Conservation (phyloP, 768 basidiomycete species). For the Tulasnella sp. region DNA sequence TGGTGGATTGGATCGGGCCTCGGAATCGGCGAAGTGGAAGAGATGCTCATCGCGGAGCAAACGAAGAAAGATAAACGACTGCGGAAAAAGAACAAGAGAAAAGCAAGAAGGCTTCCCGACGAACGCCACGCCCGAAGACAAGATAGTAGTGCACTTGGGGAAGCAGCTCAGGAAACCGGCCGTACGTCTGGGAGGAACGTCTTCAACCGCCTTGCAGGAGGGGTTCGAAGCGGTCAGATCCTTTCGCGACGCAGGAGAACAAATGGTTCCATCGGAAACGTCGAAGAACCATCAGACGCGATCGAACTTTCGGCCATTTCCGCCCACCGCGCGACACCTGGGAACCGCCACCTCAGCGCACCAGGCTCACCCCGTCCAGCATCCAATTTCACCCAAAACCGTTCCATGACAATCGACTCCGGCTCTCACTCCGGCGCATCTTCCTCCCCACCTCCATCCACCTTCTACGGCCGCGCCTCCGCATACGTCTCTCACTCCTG, state of each 20-base stretch:
- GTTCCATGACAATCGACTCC: constrained; percentile 9
- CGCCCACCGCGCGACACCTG: background rate
- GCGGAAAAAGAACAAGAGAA: background rate
- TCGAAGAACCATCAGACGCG: background rate
- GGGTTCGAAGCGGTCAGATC: background rate
- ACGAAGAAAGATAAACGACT: constrained; percentile 18
- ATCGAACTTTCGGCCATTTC: constrained; percentile 5
- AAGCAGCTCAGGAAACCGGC: constrained; percentile 43
- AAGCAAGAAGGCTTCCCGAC: constrained; percentile 15
- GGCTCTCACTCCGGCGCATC: constrained; percentile 21
- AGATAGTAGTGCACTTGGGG: constrained; percentile 36
- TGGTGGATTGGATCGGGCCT: constrained; percentile 89
- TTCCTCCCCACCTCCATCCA: constrained; percentile 21
- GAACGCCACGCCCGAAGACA: background rate
- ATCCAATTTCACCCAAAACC: background rate
- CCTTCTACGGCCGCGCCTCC: constrained; percentile 15
- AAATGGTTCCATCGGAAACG: background rate
- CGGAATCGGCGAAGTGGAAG: constrained; percentile 52
- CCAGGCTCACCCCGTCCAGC: background rate
- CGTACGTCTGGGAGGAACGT: constrained; percentile 51
- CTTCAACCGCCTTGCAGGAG: constrained; percentile 27
- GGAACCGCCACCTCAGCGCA: background rate
- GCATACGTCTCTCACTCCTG: constrained; percentile 47
- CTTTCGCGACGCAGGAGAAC: background rate
- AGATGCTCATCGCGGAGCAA: constrained; percentile 41